Evolutionary conservation across 768 basidiomycete species (phyloP).

Genomic region (Suillus occidentalis): DNA sequence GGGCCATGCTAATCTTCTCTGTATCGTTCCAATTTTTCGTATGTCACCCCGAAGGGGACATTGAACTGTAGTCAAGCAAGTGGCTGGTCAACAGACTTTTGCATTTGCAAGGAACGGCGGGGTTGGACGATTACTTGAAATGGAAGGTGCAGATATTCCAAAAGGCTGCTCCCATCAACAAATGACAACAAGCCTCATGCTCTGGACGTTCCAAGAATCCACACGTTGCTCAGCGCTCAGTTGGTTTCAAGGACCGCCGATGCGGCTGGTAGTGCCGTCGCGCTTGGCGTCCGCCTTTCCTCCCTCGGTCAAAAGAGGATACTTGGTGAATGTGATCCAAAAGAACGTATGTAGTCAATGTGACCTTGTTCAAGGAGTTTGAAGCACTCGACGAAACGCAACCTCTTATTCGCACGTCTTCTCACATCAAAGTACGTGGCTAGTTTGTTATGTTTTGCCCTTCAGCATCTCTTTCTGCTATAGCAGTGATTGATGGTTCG

Average conservation of each 20-base stretch:
- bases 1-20: slow-evolving; percentile 99
- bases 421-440: slow-evolving; percentile 65
- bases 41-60: slow-evolving; percentile 92
- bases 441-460: background rate
- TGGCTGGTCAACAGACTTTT: background rate
- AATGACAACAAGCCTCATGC: too few species aligned
- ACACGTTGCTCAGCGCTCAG: too few species aligned
- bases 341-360: slow-evolving; percentile 13
- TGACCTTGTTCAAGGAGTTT: background rate
- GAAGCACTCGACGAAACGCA: slow-evolving; percentile 49
- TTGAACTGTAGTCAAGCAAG: background rate
- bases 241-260: too few species aligned
- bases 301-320: background rate
- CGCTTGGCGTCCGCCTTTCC: too few species aligned
- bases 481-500: slow-evolving; percentile 82
- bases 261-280: too few species aligned
- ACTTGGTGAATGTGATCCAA: background rate
- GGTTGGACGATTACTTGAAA: background rate
- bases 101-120: background rate
- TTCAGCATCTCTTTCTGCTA: slow-evolving; percentile 53
- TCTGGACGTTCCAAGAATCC: too few species aligned
- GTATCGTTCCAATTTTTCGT: slow-evolving; percentile 99
- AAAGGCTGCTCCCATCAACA: too few species aligned
- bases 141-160: background rate
- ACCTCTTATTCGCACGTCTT: slow-evolving; percentile 68